Evolutionary conservation across 805 yeast genomes (phyloP).

Genomic region (Debaryomyces maramus): DNA sequence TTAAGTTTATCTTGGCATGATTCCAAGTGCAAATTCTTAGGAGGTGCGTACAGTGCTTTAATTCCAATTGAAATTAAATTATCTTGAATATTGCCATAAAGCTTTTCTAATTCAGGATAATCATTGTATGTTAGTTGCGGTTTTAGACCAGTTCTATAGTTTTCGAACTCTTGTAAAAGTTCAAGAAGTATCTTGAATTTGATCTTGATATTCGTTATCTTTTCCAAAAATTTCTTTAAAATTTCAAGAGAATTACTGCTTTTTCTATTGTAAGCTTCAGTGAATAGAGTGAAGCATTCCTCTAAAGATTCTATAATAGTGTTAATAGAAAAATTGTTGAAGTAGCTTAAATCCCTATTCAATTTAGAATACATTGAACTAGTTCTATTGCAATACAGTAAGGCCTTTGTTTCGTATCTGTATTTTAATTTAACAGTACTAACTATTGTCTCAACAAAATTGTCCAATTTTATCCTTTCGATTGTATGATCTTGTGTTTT

Average conservation of each 20-base stretch:
- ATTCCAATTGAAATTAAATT: slow-evolving; percentile 15
- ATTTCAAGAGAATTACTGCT: not conserved
- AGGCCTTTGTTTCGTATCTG: slow-evolving; percentile 31
- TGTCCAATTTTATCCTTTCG: slow-evolving; percentile 3
- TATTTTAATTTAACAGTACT: slow-evolving; percentile 22
- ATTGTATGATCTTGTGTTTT: not conserved
- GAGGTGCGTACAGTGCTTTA: slow-evolving; percentile 11
- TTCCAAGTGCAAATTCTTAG: slow-evolving; percentile 12
- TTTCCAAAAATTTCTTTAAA: slow-evolving; percentile 3
- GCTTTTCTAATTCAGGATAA: slow-evolving; percentile 14
- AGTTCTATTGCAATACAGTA: slow-evolving; percentile 28
- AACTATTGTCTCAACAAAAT: slow-evolving; percentile 13
- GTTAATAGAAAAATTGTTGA: slow-evolving; percentile 5
- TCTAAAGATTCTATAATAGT: slow-evolving; percentile 1
- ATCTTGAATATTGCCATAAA: slow-evolving; percentile 10
- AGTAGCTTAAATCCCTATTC: slow-evolving; percentile 3
- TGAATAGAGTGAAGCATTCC: slow-evolving; percentile 6
- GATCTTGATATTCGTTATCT: slow-evolving; percentile 3
- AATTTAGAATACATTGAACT: slow-evolving; percentile 12
- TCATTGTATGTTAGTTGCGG: slow-evolving; percentile 13
- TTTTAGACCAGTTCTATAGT: slow-evolving; percentile 7
- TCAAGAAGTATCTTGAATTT: slow-evolving; percentile 9
- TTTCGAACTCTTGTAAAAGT: slow-evolving; percentile 7
- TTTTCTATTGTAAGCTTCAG: not conserved
- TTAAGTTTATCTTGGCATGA: slow-evolving; percentile 9